Conservation (phyloP, 2,329 filamentous ascomycete species). For the Colletotrichum kahawae region DNA sequence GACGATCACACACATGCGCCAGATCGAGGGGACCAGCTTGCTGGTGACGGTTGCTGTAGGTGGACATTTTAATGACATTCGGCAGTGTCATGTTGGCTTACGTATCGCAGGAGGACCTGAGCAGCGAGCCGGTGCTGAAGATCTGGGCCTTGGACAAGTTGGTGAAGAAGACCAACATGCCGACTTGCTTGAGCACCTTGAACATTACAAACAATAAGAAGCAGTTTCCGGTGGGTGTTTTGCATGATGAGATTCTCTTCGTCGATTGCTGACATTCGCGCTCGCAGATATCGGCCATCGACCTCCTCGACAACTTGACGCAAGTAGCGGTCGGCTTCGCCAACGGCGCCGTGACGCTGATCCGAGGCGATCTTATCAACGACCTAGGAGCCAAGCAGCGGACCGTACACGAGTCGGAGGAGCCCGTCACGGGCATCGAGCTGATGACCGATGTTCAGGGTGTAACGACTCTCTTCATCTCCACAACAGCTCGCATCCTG, state of each 20-base stretch:
- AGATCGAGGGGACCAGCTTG: conserved; percentile 85
- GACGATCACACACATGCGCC: conserved; percentile 88
- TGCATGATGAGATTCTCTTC: not conserved
- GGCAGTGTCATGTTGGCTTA: not conserved
- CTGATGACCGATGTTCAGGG: conserved; percentile 63
- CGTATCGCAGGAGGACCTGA: conserved; percentile 74
- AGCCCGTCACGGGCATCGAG: conserved; percentile 92
- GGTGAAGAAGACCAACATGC: conserved; percentile 91
- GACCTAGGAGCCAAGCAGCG: conserved; percentile 93
- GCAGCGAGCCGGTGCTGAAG: conserved; percentile 86
- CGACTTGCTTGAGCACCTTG: conserved; percentile 85
- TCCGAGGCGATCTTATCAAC: conserved; percentile 92
- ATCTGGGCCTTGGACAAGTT: conserved; percentile 97
- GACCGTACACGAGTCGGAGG: conserved; percentile 94
- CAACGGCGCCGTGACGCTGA: conserved; percentile 91
- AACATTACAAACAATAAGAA: conserved; percentile 88
- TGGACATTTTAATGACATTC: not conserved
- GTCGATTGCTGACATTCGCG: not conserved
- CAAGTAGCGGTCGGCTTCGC: conserved; percentile 96
- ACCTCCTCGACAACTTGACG: conserved; percentile 84
- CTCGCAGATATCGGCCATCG: conserved; percentile 80
- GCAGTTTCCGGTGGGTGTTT: conserved; percentile 78
- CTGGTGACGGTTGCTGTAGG: conserved; percentile 78
- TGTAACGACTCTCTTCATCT: conserved; percentile 84
- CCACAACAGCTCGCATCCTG: conserved; percentile 86